These are phyloP conservation scores for Podaxis sp. DNA, from an alignment of 768 basidiomycete genomes.

Conservation along the genomic window DNA sequence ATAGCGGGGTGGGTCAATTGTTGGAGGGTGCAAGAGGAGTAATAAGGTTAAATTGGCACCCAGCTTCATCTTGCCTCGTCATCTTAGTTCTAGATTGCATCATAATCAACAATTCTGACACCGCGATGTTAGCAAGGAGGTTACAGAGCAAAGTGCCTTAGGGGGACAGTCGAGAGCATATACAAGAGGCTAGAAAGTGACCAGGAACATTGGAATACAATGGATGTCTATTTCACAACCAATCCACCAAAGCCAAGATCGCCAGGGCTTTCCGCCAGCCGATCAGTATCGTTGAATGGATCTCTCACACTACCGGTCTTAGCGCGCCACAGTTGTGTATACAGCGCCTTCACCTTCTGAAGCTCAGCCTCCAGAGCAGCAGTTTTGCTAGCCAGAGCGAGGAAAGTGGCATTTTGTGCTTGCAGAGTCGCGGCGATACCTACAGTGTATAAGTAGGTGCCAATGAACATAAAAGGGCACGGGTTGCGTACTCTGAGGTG, in stretches of 20 bases:
- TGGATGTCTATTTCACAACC: conserved; percentile 30
- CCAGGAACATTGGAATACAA: not conserved
- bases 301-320: conserved; percentile 83
- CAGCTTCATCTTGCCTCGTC: not conserved
- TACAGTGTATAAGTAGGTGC: conserved; percentile 25
- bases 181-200: not conserved
- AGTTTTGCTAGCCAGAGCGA: conserved; percentile 74
- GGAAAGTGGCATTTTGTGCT: conserved; percentile 76
- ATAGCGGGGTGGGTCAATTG: no score
- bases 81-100: not conserved
- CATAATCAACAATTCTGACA: not conserved
- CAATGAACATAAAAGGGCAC: conserved; percentile 5
- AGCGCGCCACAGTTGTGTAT: conserved; percentile 76
- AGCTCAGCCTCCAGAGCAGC: conserved; percentile 73
- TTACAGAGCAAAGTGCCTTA: not conserved
- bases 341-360: conserved; percentile 72
- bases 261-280: conserved; percentile 28
- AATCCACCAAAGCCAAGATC: conserved; percentile 47
- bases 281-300: conserved; percentile 63
- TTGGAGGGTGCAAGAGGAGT: no score
- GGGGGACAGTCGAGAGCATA: not conserved
- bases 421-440: conserved; percentile 77
- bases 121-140: not conserved
- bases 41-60: not conserved
- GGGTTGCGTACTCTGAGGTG: conserved; percentile 64